phyloP scores from a whole-genome alignment of 2,329 filamentous ascomycete species.

The Clonostachys rosea region DNA sequence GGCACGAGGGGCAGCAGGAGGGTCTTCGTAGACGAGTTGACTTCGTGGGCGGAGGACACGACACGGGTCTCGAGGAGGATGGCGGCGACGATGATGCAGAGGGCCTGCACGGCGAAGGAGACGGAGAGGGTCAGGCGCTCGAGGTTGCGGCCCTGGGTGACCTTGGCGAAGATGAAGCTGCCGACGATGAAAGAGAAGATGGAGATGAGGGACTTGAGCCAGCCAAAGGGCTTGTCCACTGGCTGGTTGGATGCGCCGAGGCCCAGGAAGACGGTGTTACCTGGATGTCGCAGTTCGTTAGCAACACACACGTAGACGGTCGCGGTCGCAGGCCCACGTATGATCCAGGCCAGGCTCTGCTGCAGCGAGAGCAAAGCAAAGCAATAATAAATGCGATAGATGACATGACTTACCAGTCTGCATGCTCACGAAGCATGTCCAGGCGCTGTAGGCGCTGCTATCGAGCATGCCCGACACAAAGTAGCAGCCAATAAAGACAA shows the following conservation, averaged over 20 bases:
- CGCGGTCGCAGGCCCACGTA: background rate
- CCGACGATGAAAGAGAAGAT: slow-evolving; percentile 48
- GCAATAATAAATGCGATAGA: no score
- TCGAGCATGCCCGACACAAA: slow-evolving; percentile 32
- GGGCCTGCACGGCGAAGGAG: slow-evolving; percentile 47
- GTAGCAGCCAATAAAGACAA: slow-evolving; percentile 18
- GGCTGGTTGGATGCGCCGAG: slow-evolving; percentile 51
- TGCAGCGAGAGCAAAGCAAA: background rate
- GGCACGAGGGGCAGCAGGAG: slow-evolving; percentile 11
- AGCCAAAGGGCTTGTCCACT: slow-evolving; percentile 41
- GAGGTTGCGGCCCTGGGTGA: slow-evolving; percentile 16
- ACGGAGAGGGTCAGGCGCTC: slow-evolving; percentile 31
- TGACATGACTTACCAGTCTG: slow-evolving; percentile 19
- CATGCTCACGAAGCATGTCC: slow-evolving; percentile 22
- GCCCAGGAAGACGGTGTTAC: slow-evolving; percentile 60
- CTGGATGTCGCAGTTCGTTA: slow-evolving; percentile 14
- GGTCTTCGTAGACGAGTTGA: background rate
- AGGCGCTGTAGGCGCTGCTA: slow-evolving; percentile 29
- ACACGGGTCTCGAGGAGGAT: slow-evolving; percentile 36
- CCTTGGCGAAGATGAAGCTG: slow-evolving; percentile 37
- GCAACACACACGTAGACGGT: background rate
- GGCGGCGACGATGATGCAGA: slow-evolving; percentile 46
- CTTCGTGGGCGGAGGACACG: background rate
- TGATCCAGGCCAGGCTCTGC: background rate
- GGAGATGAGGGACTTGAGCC: slow-evolving; percentile 42